Evolutionary conservation across 257 asterid genomes (phyloP), one percentile per base, ranked within the genome.

Genomic region (Lycium ferocissimum): DNA sequence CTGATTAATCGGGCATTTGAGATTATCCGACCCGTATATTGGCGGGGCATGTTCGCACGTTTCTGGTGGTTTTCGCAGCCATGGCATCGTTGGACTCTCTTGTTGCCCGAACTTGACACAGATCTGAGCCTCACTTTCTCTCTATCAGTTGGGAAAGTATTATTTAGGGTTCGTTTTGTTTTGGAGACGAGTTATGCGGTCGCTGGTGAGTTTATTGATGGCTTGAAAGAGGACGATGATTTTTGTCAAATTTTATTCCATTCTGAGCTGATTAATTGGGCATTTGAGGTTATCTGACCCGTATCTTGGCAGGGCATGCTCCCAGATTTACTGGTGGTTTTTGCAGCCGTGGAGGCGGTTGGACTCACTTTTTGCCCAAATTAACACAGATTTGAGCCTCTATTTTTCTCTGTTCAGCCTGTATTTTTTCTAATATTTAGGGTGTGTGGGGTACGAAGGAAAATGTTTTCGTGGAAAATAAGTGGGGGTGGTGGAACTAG

Each of bases 11-110:
- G 10, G 76, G 76, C 18, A 12, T 9, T 51, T 35, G 49, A 78
- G 82, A 5, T 35, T 22, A 83, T 85, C 83, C 40, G 87, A 84
- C 83, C 90, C 85, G 89, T 88, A 87, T 84, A 92, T 91, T 89
- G 92, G 92, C 88, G 9, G 89, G 92, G 92, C 84, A 49, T 83
- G 83, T 85, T 9, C 3, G 85, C 80, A 79, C 88, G 82, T 69
- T 87, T 86, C 57, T 71, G 82, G 57, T 26, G 75, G 63, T 35
- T 15, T 57, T 70, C 67, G 85, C 87, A 67, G 85, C 85, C 78
- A 85, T 80, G 83, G 85, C 51, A 72, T 65, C 35, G 53, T 43
- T 20, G 38, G 22, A 6, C 13, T 76, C 83, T 75, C 70, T 75
- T 20, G 33, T 78, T 15, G 6, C 51, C 12, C 15, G 18, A 69